Base-by-base conservation (phyloP, 2,329 filamentous ascomycete species). In the Xylaria sp. region DNA sequence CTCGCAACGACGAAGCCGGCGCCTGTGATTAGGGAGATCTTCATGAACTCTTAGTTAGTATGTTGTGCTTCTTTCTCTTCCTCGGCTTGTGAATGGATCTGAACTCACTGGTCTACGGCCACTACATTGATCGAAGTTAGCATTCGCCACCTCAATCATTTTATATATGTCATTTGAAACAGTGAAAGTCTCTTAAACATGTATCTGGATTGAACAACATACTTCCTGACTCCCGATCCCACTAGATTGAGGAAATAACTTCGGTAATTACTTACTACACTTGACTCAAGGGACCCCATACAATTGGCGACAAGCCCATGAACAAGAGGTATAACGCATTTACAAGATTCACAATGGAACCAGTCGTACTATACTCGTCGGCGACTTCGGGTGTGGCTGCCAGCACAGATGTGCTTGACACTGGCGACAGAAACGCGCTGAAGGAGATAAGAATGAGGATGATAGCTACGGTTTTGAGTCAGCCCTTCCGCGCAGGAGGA, bases 341-440 rank as follows among this genome's bases (percentile, higher is more conserved):
- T 75, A 87, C 90, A 52, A 91, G 79, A 75, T 93, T 92, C 76
- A 94, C 89, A 65, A 93, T 85, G 10, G 86, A 86, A 5, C 89
- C 90, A 0, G 87, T 91, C 0, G 90, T 93, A 45, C 82, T 71
- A 76, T 87, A 93, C 8, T 87, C 89, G 4, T 76, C 77, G 1
- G 91, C 91, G 5, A 95, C 89, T 77, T 95, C 92, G 1, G 92
- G 91, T 1, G 91, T 87, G 2, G 91, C 92, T 1, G 91, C 86
- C 13, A 95, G 80, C 9, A 94, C 88, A 0, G 90, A 90, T 0
- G 92, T 94, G 45, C 89, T 92, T 13, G 89, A 91, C 28, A 93
- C 87, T 0, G 93, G 93, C 0, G 92, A 89, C 52, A 95, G 82
- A 70, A 95, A 93, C 30, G 90, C 89, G 79, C 91, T 93, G 76